Percentiles rank a stretch among this genome's conserved stretches.
Evolutionary conservation across 2,329 filamentous ascomycete genomes (phyloP).

Genomic region (Aspergillus brasiliensis): DNA sequence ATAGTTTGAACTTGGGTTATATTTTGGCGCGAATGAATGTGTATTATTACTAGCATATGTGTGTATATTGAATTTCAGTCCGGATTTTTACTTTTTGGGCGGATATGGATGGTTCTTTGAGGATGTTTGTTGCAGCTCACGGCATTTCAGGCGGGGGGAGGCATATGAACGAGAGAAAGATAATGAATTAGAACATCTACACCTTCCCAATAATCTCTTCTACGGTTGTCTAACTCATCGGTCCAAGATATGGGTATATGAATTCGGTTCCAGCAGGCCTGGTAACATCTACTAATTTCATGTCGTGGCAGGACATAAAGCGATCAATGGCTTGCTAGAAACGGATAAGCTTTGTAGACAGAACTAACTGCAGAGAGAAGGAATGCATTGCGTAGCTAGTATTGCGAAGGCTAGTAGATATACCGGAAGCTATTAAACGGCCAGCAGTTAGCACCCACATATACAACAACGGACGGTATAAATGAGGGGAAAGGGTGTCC

Average conservation of each 20-base stretch:
- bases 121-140: too few species aligned
- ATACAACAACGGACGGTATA: not conserved
- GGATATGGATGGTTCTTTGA: too few species aligned
- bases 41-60: constrained; percentile 10
- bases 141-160: too few species aligned
- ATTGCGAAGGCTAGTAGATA: constrained; percentile 17
- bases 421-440: constrained; percentile 19
- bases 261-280: not conserved
- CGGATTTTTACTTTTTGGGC: too few species aligned
- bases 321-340: not conserved
- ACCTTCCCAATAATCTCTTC: too few species aligned
- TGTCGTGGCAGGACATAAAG: too few species aligned
- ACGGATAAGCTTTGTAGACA: not conserved
- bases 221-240: too few species aligned
- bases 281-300: not conserved
- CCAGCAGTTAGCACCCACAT: not conserved
- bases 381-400: too few species aligned
- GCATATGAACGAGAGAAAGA: not conserved
- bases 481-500: constrained; percentile 4
- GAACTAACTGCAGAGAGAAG: too few species aligned
- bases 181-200: too few species aligned
- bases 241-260: not conserved
- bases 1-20: constrained; percentile 2
- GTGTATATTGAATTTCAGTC: constrained; percentile 7
- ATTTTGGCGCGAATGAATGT: constrained; percentile 3